Percentiles rank a stretch among this genome's conserved stretches.
phyloP scores from a whole-genome alignment of 2,329 filamentous ascomycete species.

The Sclerotinia nivalis region DNA sequence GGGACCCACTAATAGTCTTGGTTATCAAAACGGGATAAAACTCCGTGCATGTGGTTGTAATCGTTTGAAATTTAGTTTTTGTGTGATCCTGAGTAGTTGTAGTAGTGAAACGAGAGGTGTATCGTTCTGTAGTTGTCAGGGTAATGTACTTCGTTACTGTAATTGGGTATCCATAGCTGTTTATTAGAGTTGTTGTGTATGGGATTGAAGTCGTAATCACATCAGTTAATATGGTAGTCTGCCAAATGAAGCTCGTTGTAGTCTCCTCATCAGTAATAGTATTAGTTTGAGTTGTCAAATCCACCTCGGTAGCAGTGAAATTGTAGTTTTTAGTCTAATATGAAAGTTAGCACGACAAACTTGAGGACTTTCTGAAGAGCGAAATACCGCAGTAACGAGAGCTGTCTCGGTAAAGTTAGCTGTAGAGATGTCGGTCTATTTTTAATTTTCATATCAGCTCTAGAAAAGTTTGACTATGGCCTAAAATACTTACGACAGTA shows the following conservation, averaged over 20 bases:
- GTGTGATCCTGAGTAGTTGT: slow-evolving; percentile 12
- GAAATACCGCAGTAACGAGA: background rate
- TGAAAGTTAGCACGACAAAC: background rate
- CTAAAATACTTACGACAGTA: slow-evolving; percentile 5
- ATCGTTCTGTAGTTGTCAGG: slow-evolving; percentile 28
- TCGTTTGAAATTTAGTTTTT: slow-evolving; percentile 3
- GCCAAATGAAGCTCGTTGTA: slow-evolving; percentile 12
- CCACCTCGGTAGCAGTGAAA: slow-evolving; percentile 17
- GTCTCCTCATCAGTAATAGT: slow-evolving; percentile 23
- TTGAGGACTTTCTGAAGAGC: background rate
- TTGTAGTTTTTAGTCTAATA: slow-evolving; percentile 12
- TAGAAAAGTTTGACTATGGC: background rate
- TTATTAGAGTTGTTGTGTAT: slow-evolving; percentile 29
- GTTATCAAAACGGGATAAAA: slow-evolving; percentile 8
- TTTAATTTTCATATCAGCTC: background rate
- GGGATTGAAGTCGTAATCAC: slow-evolving; percentile 29
- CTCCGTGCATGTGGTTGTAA: slow-evolving; percentile 13
- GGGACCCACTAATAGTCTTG: slow-evolving; percentile 11
- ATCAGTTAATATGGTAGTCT: slow-evolving; percentile 24
- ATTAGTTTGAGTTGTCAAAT: slow-evolving; percentile 17
- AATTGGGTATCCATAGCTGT: slow-evolving; percentile 30
- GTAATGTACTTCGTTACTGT: slow-evolving; percentile 30
- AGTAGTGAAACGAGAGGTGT: slow-evolving; percentile 18
- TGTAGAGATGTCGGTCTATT: slow-evolving; percentile 16
- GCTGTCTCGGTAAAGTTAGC: slow-evolving; percentile 9